Conservation (phyloP, 2,329 filamentous ascomycete species). For the Pseudogymnoascus sp. region DNA sequence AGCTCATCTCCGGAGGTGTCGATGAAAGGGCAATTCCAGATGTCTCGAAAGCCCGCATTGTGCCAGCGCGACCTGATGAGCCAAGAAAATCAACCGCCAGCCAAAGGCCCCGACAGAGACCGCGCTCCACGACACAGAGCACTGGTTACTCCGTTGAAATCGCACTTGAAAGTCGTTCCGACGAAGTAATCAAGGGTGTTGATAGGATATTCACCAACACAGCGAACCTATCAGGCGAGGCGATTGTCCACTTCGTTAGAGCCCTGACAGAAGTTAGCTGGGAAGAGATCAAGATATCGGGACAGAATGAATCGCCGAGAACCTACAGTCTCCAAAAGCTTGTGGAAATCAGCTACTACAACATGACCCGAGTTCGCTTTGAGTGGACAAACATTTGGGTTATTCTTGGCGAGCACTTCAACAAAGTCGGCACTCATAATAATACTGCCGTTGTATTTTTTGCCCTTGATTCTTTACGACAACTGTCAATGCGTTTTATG, state of each 20-base stretch:
- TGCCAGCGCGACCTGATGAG: conserved; percentile 47
- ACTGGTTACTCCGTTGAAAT: conserved; percentile 63
- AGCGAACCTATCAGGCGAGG: conserved; percentile 83
- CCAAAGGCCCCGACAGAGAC: conserved; percentile 39
- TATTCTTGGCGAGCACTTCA: conserved; percentile 96
- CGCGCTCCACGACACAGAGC: conserved; percentile 41
- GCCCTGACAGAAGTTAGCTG: conserved; percentile 93
- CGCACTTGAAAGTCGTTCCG: conserved; percentile 83
- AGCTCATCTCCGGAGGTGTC: conserved; percentile 88
- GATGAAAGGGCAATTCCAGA: conserved; percentile 90
- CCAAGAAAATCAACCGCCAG: conserved; percentile 60
- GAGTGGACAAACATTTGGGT: conserved; percentile 99
- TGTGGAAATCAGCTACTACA: conserved; percentile 98
- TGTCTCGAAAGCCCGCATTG: conserved; percentile 72
- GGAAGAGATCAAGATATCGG: conserved; percentile 97
- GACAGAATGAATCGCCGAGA: conserved; percentile 86
- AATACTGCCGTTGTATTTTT: conserved; percentile 98
- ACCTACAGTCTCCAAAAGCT: conserved; percentile 98
- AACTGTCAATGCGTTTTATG: conserved; percentile 97
- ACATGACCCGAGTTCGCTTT: conserved; percentile 96
- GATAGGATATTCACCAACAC: conserved; percentile 97
- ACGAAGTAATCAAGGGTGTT: conserved; percentile 85
- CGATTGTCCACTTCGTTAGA: conserved; percentile 89
- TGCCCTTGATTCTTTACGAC: conserved; percentile 86
- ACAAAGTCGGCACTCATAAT: conserved; percentile 89